A percentile compares a stretch with the other conserved stretches of the same genome.
Conservation (phyloP, 1,284 basidiomycete genomes). For the Inonotus hispidus region DNA sequence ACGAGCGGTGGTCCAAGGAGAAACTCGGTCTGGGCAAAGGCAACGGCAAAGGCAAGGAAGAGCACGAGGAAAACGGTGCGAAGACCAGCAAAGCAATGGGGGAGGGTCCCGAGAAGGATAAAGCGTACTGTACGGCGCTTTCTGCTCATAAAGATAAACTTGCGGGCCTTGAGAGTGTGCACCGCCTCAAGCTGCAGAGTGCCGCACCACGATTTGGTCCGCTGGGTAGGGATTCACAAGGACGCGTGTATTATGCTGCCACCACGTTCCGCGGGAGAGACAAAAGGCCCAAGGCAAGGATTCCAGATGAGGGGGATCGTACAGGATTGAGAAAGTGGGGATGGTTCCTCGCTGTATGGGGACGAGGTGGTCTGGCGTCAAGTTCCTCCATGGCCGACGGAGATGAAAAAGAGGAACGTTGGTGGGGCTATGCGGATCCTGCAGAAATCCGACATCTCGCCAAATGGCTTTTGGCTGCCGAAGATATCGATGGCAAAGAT, state of each 20-base stretch:
- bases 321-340: conserved; percentile 52
- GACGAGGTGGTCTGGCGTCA: conserved; percentile 34
- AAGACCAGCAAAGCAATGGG: neutral
- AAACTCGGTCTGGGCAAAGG: conserved; percentile 29
- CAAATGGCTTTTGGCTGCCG: conserved; percentile 53
- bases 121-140: conserved; percentile 1
- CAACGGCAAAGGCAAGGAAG: conserved; percentile 22
- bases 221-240: conserved; percentile 34
- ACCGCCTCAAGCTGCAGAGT: conserved; percentile 24
- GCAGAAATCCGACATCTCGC: conserved; percentile 59
- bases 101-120: neutral
- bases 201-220: conserved; percentile 31
- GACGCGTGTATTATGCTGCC: conserved; percentile 33
- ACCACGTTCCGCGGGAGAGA: conserved; percentile 23
- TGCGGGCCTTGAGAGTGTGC: conserved; percentile 28
- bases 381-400: neutral
- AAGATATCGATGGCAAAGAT: conserved; percentile 36
- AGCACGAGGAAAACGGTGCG: conserved; percentile 10
- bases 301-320: conserved; percentile 42
- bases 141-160: conserved; percentile 28
- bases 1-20: conserved; percentile 40
- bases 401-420: conserved; percentile 28
- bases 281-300: conserved; percentile 29
- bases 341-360: conserved; percentile 71
- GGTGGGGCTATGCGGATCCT: conserved; percentile 72